Evolutionary conservation across 345 rosid genomes (phyloP), one percentile per base, ranked within the genome.

Genomic region (Pistacia integerrima): DNA sequence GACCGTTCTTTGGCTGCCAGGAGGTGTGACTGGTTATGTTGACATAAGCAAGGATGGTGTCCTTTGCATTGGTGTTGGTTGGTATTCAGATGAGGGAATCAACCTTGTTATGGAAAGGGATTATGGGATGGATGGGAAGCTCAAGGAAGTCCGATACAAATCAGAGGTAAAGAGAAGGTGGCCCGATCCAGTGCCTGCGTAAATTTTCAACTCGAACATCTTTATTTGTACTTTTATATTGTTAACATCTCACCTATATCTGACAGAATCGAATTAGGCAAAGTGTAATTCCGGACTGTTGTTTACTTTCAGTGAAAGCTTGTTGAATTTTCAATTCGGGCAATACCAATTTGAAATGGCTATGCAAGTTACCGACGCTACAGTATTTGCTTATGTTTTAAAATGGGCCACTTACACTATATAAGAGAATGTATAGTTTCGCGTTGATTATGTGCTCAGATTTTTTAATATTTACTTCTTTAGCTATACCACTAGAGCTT

Each of bases 21-120:
- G 97, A 4, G 96, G 99, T 1, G 88, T 95, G 44, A 89, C 96
- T 0, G 85, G 84, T 56, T 91, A 89, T 54, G 94, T 95, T 9
- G 94, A 95, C 77, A 86, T 93, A 49, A 77, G 78, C 76, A 84
- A 88, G 71, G 98, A 93, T 30, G 99, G 99, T 30, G 79, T 86
- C 17, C 87, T 95, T 52, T 89, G 97, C 74, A 84, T 95, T 17
- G 98, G 98, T 14, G 87, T 85, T 7, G 97, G 97, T 46, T 94
- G 98, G 98, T 91, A 94, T 75, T 94, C 97, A 0, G 94, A 89
- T 1, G 95, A 94, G 83, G 98, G 97, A 38, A 88, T 91, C 64
- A 94, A 94, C 84, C 94, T 91, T 54, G 98, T 88, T 55, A 90
- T 94, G 95, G 97, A 94, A 74, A 90, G 97, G 80, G 95, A 91